Evolutionary conservation across 331 rosid species (phyloP).

Genomic region (Rhamnella rubrinervis): DNA sequence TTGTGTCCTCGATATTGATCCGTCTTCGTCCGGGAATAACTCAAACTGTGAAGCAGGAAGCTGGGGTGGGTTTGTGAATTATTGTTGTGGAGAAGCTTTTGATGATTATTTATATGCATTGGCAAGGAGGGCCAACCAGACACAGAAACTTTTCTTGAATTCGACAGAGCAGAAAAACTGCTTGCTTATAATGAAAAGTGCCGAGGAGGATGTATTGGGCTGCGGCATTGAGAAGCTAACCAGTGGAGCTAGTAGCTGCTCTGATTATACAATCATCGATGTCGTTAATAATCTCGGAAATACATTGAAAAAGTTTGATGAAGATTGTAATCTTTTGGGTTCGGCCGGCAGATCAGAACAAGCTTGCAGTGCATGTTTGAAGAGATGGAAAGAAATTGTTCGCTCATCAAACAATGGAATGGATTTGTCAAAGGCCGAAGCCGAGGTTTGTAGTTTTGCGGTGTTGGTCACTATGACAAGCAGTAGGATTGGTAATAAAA

Average conservation of each 20-base stretch:
- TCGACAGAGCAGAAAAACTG: conserved; percentile 44
- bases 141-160: conserved; percentile 42
- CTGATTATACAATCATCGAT: conserved; percentile 42
- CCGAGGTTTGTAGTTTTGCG: conserved; percentile 51
- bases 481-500: conserved; percentile 28
- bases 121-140: conserved; percentile 46
- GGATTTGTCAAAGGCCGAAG: conserved; percentile 12
- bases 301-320: conserved; percentile 27
- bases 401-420: conserved; percentile 18
- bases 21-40: conserved; percentile 28
- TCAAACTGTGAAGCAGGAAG: conserved; percentile 35
- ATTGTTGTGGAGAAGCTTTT: conserved; percentile 45
- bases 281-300: conserved; percentile 38
- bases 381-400: conserved; percentile 43
- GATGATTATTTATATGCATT: conserved; percentile 48
- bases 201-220: conserved; percentile 15
- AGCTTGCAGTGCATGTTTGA: conserved; percentile 42
- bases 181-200: conserved; percentile 20
- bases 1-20: conserved; percentile 46
- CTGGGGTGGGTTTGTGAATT: conserved; percentile 54
- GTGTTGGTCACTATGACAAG: conserved; percentile 47
- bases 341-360: conserved; percentile 15
- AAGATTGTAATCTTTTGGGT: conserved; percentile 39
- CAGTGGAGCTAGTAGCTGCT: conserved; percentile 51
- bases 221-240: conserved; percentile 59